Conservation (phyloP, 495 filamentous ascomycete species). For the Chaetomium cochliodes region DNA sequence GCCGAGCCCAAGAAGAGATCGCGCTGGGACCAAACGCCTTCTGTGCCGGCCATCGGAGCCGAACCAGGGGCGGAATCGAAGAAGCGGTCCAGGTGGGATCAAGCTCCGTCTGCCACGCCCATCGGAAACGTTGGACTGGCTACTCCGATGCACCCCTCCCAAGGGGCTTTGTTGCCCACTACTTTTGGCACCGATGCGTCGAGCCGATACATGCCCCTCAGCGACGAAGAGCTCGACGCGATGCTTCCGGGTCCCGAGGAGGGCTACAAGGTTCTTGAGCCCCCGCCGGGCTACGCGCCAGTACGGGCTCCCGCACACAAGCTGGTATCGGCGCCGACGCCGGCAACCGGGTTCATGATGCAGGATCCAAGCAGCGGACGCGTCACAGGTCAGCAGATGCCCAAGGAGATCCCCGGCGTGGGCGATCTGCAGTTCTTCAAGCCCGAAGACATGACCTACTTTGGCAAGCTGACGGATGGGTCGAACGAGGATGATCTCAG, state of each 20-base stretch:
- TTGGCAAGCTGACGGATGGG: constrained; percentile 93
- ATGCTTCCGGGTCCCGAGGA: constrained; percentile 77
- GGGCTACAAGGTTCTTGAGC: constrained; percentile 90
- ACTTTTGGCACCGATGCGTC: constrained; percentile 80
- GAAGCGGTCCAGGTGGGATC: constrained; percentile 80
- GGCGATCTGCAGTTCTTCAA: constrained; percentile 99
- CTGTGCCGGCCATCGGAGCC: constrained; percentile 52
- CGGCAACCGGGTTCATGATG: constrained; percentile 88
- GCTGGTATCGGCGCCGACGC: constrained; percentile 69
- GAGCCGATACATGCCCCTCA: constrained; percentile 72
- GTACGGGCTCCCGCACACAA: constrained; percentile 74
- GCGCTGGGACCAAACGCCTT: constrained; percentile 86
- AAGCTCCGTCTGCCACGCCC: constrained; percentile 81
- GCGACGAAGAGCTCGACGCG: constrained; percentile 90
- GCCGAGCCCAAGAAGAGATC: constrained; percentile 72
- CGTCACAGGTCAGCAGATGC: constrained; percentile 83
- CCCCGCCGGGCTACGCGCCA: constrained; percentile 90
- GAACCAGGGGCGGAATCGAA: constrained; percentile 54
- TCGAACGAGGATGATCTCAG: constrained; percentile 89
- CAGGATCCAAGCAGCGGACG: constrained; percentile 85
- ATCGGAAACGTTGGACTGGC: constrained; percentile 77
- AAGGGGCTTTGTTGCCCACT: constrained; percentile 54
- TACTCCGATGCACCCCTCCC: constrained; percentile 82
- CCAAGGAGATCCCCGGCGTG: constrained; percentile 95
- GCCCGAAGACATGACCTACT: constrained; percentile 98